These are phyloP conservation scores for Kluyveromyces sp. DNA, from an alignment of 1,139 yeast species.

Conservation along the genomic window DNA sequence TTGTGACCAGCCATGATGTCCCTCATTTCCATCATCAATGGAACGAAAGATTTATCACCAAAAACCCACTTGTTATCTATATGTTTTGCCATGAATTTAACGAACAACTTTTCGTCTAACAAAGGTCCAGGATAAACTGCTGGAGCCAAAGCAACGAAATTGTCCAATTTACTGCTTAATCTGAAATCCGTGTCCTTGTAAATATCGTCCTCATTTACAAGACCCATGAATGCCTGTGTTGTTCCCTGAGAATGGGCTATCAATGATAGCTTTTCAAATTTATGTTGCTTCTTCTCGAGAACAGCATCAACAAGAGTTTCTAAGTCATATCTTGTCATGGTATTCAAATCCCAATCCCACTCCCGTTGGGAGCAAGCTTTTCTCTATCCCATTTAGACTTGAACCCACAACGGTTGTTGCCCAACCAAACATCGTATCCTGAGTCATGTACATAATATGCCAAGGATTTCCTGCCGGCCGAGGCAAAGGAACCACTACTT, in stretches of 20 bases:
- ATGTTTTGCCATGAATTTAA: slow-evolving; percentile 32
- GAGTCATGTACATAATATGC: slow-evolving; percentile 50
- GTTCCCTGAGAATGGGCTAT: slow-evolving; percentile 93
- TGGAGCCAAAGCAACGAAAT: slow-evolving; percentile 76
- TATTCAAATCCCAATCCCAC: slow-evolving; percentile 86
- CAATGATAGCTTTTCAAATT: slow-evolving; percentile 43
- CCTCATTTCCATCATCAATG: slow-evolving; percentile 48
- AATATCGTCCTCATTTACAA: slow-evolving; percentile 35
- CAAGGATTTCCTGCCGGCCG: slow-evolving; percentile 68
- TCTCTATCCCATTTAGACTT: slow-evolving; percentile 49
- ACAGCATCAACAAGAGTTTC: slow-evolving; percentile 65
- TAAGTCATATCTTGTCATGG: slow-evolving; percentile 71
- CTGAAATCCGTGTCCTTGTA: slow-evolving; percentile 34
- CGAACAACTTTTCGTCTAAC: slow-evolving; percentile 48
- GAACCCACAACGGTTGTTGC: slow-evolving; percentile 85
- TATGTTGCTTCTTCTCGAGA: slow-evolving; percentile 31
- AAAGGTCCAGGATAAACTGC: slow-evolving; percentile 82
- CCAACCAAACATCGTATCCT: slow-evolving; percentile 91
- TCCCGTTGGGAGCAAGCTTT: slow-evolving; percentile 40
- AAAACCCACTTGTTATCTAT: slow-evolving; percentile 42
- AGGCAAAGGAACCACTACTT: slow-evolving; percentile 76
- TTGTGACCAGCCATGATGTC: slow-evolving; percentile 38
- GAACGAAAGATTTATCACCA: slow-evolving; percentile 55
- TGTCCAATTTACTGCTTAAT: slow-evolving; percentile 44
- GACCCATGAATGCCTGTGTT: slow-evolving; percentile 64